Conservation (phyloP, 208 protist species). For the Acanthamoeba healyi region DNA sequence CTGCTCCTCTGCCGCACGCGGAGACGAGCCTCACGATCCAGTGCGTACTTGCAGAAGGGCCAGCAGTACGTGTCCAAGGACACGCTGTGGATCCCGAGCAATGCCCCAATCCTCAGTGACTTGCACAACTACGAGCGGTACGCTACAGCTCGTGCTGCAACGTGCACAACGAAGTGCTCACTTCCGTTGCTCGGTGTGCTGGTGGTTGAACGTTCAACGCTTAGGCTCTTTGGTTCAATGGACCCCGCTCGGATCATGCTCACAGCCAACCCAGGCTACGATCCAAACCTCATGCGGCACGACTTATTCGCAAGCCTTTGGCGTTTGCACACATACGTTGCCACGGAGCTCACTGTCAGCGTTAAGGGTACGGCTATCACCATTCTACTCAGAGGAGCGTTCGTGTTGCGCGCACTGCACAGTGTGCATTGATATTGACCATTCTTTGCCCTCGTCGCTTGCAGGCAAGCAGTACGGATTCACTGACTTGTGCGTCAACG, state of each 20-base stretch:
- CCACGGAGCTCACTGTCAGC: neutral
- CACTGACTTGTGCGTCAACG: constrained; percentile 23
- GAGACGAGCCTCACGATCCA: neutral
- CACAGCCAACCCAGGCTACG: constrained; percentile 32
- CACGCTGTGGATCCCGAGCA: neutral
- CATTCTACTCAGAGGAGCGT: neutral
- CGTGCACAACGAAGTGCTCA: too few relatives aligned
- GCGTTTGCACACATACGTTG: neutral
- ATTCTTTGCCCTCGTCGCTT: neutral
- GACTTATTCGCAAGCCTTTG: neutral
- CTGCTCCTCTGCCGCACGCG: neutral
- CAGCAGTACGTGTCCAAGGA: neutral
- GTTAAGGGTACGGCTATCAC: neutral
- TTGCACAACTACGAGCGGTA: neutral
- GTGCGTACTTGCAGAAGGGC: neutral
- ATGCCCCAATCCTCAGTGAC: neutral
- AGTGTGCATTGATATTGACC: neutral
- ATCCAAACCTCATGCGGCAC: neutral
- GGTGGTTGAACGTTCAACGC: neutral
- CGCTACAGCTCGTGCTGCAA: neutral
- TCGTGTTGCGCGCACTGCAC: neutral
- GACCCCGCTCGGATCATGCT: constrained; percentile 3
- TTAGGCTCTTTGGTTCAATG: constrained; percentile 20
- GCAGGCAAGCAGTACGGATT: neutral
- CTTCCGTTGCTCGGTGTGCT: neutral